Evolutionary conservation across 2,329 filamentous ascomycete species (phyloP), one percentile per base, ranked within the genome.

Genomic region (Penicillium polonicum): DNA sequence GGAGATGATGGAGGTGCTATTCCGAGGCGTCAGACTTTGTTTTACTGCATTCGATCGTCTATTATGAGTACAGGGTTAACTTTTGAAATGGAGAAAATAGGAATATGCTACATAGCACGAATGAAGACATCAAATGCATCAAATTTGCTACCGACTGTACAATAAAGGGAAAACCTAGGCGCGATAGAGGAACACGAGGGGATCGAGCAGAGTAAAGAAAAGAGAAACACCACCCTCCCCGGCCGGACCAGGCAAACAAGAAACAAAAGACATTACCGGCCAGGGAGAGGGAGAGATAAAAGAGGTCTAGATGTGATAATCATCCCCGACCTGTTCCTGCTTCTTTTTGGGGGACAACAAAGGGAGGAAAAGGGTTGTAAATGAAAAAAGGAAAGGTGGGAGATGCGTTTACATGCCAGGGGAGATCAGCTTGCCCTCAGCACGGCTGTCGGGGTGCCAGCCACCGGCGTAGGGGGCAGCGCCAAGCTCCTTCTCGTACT

Each of bases 401-500:
- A 41, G 39, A 33, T 42, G 36, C 48, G 89, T 78, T 81, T 91
- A 97, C 84, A 96, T 91, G 64, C 94, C 94, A 42, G 94, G 94
- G 54, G 92, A 85, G 72, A 97, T 84, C 65, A 97, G 80, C 77
- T 90, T 88, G 68, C 93, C 94, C 79, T 93, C 85, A 73, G 86
- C 85, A 70, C 78, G 82, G 58, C 91, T 81, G 74, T 90, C 83
- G 62, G 89, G 89, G 64, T 85, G 80, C 93, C 92, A 97, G 58
- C 94, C 94, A 74, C 94, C 94, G 63, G 91, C 92, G 72, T 92
- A 81, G 44, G 91, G 83, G 70, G 86, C 77, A 36, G 90, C 90
- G 60, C 91, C 91, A 61, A 85, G 78, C 80, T 89, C 83, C 72
- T 86, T 76, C 21, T 90, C 85, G 74, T 90, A 94, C 68, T 91